Conservation (phyloP, 164 flowering plant genomes). For the Vitis riparia region DNA sequence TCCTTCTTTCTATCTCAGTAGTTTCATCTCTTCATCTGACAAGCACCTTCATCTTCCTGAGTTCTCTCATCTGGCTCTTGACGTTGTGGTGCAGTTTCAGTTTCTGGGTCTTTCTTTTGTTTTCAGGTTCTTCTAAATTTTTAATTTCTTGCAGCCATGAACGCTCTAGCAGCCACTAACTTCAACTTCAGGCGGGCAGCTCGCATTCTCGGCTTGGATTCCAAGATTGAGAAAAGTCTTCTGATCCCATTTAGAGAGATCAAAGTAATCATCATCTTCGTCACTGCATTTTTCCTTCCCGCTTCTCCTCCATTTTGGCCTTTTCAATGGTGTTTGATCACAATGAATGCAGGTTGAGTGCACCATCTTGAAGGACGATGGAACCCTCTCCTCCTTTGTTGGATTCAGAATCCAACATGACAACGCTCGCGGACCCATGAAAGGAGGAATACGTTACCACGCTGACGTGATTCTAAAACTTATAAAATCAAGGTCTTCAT, state of each 20-base stretch:
- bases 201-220: slow-evolving; percentile 67
- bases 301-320: neutral
- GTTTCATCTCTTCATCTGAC: no score
- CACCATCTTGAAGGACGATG: slow-evolving; percentile 80
- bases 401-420: slow-evolving; percentile 84
- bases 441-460: slow-evolving; percentile 84
- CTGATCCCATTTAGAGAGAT: slow-evolving; percentile 67
- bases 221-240: slow-evolving; percentile 67
- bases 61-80: neutral
- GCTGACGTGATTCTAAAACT: slow-evolving; percentile 48
- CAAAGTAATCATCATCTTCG: slow-evolving; percentile 28
- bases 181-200: slow-evolving; percentile 59
- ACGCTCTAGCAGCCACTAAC: slow-evolving; percentile 65
- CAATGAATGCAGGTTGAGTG: slow-evolving; percentile 59
- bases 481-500: no score
- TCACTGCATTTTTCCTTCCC: neutral
- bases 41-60: no score
- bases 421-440: slow-evolving; percentile 84
- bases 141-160: slow-evolving; percentile 33
- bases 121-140: no score
- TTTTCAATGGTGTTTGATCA: neutral
- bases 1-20: neutral
- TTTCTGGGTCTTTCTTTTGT: no score
- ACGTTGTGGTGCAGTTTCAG: neutral
- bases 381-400: slow-evolving; percentile 58